phyloP scores from a whole-genome alignment of 2,329 filamentous ascomycete genomes.

The Rhynchosporium graminicola region DNA sequence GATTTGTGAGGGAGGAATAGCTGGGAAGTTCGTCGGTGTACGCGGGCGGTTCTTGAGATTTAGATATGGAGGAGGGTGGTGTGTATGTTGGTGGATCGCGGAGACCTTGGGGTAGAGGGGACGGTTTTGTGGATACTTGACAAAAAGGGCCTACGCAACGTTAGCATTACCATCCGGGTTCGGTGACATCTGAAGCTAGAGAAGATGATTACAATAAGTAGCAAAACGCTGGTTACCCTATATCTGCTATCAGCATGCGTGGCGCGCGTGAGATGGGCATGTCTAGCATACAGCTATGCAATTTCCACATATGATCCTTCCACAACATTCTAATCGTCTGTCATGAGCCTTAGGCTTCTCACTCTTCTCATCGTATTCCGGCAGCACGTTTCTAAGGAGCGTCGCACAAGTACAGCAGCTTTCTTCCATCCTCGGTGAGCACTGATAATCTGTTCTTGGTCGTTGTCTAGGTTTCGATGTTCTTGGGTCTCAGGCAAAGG shows the following conservation, averaged over 20 bases:
- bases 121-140: slow-evolving; percentile 65
- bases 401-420: slow-evolving; percentile 71
- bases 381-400: slow-evolving; percentile 56
- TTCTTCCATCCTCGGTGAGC: slow-evolving; percentile 30
- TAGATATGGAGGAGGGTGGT: slow-evolving; percentile 31
- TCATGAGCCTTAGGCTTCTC: slow-evolving; percentile 63
- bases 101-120: slow-evolving; percentile 63
- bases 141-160: slow-evolving; percentile 62
- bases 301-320: slow-evolving; percentile 67
- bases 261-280: neutral
- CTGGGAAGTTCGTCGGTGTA: slow-evolving; percentile 41
- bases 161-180: neutral
- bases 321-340: slow-evolving; percentile 68
- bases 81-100: slow-evolving; percentile 69
- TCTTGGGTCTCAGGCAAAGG: slow-evolving; percentile 5
- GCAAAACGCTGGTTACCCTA: slow-evolving; percentile 37
- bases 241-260: neutral
- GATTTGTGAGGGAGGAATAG: slow-evolving; percentile 30
- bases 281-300: slow-evolving; percentile 60
- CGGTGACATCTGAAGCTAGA: neutral
- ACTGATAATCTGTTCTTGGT: neutral
- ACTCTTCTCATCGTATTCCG: slow-evolving; percentile 52
- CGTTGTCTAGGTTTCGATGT: neutral
- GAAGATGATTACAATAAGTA: slow-evolving; percentile 47
- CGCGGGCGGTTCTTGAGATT: slow-evolving; percentile 41